These are phyloP conservation scores for Gillenia trifoliata DNA, from an alignment of 306 rosid species.

Conservation along the genomic window DNA sequence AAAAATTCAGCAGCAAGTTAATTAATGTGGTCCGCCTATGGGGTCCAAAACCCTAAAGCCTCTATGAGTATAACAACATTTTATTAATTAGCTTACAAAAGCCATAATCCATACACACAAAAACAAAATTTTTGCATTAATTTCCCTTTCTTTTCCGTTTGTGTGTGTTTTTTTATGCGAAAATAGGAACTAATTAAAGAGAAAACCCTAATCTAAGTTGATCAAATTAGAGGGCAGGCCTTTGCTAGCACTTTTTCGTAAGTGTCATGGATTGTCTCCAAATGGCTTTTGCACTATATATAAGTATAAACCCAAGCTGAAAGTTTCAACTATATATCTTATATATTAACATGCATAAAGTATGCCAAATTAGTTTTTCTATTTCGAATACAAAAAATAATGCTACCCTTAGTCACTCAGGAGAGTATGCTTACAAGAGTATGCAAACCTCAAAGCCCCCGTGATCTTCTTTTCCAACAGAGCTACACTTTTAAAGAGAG, in stretches of 20 bases:
- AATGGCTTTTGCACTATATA: background rate
- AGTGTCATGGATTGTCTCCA: background rate
- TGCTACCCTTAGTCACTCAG: background rate
- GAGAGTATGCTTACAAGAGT: too few relatives aligned
- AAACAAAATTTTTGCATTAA: background rate
- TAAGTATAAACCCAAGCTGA: background rate
- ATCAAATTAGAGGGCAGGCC: background rate
- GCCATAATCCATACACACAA: background rate
- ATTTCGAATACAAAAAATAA: too few relatives aligned
- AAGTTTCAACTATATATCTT: background rate
- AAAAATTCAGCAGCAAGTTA: constrained; percentile 23
- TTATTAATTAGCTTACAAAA: background rate
- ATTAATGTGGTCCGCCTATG: background rate
- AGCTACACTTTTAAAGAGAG: background rate
- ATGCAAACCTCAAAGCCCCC: background rate
- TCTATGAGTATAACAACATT: background rate
- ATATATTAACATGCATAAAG: background rate
- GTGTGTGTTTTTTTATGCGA: background rate
- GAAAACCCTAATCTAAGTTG: background rate
- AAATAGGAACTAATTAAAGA: background rate
- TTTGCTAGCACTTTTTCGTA: background rate
- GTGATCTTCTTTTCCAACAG: background rate
- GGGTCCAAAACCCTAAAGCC: constrained; percentile 6
- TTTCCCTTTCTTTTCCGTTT: too few relatives aligned
- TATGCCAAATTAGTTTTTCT: background rate